phyloP scores from a whole-genome alignment of 345 rosid species.

The Trapa incisa region DNA sequence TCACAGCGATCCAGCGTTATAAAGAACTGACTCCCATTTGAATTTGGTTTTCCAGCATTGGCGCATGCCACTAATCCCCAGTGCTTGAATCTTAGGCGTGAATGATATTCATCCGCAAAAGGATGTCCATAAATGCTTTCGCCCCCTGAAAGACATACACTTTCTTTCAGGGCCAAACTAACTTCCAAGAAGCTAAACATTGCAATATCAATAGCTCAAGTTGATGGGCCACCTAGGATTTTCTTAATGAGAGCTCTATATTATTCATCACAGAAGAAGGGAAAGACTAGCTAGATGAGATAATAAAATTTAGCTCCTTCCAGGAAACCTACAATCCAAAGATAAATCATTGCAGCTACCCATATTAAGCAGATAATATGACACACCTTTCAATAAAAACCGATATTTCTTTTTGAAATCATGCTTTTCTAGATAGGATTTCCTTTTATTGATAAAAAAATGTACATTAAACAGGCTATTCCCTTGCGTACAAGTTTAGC shows the following conservation, averaged over 20 bases:
- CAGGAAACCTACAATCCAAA: too few species aligned
- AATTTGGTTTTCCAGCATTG: conserved; percentile 63
- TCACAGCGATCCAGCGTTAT: conserved; percentile 82
- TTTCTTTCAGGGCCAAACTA: not conserved
- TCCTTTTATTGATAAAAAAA: too few species aligned
- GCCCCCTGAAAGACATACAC: conserved; percentile 38
- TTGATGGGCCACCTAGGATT: not conserved
- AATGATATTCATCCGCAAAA: conserved; percentile 75
- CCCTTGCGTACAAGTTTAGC: not conserved
- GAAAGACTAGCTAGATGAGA: not conserved
- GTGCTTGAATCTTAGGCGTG: conserved; percentile 81
- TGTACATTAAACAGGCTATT: too few species aligned
- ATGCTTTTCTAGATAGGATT: too few species aligned
- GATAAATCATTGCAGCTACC: too few species aligned
- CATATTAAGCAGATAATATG: too few species aligned
- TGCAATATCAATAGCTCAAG: not conserved
- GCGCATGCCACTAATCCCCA: conserved; percentile 91
- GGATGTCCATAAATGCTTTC: conserved; percentile 69
- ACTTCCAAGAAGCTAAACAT: not conserved
- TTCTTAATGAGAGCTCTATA: not conserved
- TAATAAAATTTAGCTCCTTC: too few species aligned
- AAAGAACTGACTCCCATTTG: conserved; percentile 94
- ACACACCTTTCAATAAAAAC: too few species aligned
- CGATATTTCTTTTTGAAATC: too few species aligned
- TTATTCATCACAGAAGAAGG: too few species aligned